A percentile compares a stretch with the other conserved stretches of the same genome.
phyloP scores from a whole-genome alignment of 2,329 filamentous ascomycete species.

The Raffaelea ambrosiae region DNA sequence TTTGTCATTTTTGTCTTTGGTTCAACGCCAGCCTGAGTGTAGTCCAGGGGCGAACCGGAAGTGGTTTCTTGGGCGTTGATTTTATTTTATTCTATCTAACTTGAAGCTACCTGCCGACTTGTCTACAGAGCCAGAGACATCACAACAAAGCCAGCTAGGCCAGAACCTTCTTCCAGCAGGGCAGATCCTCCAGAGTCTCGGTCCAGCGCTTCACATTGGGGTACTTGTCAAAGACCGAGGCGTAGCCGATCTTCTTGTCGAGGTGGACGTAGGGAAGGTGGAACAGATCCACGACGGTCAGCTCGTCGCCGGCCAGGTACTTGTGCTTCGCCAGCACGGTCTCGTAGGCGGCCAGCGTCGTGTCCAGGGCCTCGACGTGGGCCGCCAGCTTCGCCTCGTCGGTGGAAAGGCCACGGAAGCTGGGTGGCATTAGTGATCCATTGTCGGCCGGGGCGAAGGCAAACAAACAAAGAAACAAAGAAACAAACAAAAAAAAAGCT shows the following conservation, averaged over 20 bases:
- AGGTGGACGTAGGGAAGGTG: not conserved
- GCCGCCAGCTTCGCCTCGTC: not conserved
- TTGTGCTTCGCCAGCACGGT: not conserved
- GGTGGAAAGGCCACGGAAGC: not conserved
- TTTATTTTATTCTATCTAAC: too few species aligned
- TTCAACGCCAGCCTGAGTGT: too few species aligned
- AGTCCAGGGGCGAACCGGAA: too few species aligned
- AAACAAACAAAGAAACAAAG: not conserved
- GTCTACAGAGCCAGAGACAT: too few species aligned
- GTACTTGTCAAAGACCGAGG: not conserved
- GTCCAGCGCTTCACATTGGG: not conserved
- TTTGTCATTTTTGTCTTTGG: too few species aligned
- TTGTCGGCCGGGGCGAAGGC: too few species aligned
- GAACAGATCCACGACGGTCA: not conserved
- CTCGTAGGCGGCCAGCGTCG: not conserved
- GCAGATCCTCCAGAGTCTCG: not conserved
- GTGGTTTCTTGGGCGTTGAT: too few species aligned
- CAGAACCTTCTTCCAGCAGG: conserved; percentile 1
- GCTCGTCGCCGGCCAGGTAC: not conserved
- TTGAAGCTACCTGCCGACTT: too few species aligned
- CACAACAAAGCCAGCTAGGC: too few species aligned
- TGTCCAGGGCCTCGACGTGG: not conserved
- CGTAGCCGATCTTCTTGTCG: not conserved
- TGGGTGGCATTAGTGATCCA: not conserved
- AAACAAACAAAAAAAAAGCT: not conserved